phyloP scores from a whole-genome alignment of 2,329 filamentous ascomycete species.

The Dactylellina cionopaga region DNA sequence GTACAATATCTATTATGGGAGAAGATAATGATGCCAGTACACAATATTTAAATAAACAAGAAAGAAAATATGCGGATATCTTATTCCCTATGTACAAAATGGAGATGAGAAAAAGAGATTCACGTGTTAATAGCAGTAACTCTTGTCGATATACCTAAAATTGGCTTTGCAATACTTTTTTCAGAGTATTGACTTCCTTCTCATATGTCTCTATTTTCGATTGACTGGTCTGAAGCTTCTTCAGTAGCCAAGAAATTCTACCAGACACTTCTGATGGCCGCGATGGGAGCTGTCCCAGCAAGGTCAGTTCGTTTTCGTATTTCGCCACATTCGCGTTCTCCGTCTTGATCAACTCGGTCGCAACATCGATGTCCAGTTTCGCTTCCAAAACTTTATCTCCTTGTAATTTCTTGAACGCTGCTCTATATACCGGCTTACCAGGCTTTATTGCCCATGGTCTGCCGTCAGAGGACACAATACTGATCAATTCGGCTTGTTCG shows the following conservation, averaged over 20 bases:
- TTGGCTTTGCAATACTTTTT: slow-evolving; percentile 65
- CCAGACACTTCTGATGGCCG: slow-evolving; percentile 62
- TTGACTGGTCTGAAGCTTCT: slow-evolving; percentile 64
- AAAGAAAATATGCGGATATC: slow-evolving; percentile 27
- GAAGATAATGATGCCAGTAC: slow-evolving; percentile 1
- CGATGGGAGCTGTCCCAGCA: slow-evolving; percentile 63
- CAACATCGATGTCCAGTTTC: slow-evolving; percentile 60
- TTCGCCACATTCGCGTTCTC: slow-evolving; percentile 66
- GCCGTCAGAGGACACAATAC: slow-evolving; percentile 76
- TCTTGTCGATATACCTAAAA: slow-evolving; percentile 57
- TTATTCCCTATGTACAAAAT: slow-evolving; percentile 42
- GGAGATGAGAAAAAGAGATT: slow-evolving; percentile 4
- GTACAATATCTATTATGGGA: neutral
- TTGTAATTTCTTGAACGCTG: slow-evolving; percentile 74
- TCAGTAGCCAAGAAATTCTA: slow-evolving; percentile 64
- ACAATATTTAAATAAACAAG: too few species aligned
- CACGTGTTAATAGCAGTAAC: neutral
- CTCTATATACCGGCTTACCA: slow-evolving; percentile 84
- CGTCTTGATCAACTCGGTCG: slow-evolving; percentile 63
- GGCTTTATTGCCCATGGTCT: slow-evolving; percentile 80
- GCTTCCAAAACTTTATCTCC: slow-evolving; percentile 56
- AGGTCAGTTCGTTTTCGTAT: slow-evolving; percentile 65
- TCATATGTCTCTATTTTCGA: slow-evolving; percentile 65
- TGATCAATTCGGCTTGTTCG: slow-evolving; percentile 85
- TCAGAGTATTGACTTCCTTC: slow-evolving; percentile 63